Evolutionary conservation across 129 eudicot genomes (phyloP).

Genomic region (Silybum marianum): DNA sequence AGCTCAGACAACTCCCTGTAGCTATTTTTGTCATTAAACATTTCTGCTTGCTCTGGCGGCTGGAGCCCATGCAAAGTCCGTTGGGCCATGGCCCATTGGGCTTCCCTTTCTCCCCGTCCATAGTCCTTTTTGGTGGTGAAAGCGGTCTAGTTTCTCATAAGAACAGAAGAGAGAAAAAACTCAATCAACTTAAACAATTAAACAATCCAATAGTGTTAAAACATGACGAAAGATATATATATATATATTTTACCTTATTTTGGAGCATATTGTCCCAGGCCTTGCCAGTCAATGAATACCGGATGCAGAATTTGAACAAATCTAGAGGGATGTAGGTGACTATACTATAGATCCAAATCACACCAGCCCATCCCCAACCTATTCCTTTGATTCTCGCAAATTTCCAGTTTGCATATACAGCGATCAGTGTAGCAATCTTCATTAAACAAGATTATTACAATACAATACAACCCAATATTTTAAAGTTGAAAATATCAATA

Average conservation of each 20-base stretch:
- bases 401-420: conserved; percentile 85
- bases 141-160: conserved; percentile 51
- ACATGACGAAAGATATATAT: background rate
- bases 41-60: conserved; percentile 41
- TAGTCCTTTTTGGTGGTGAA: conserved; percentile 74
- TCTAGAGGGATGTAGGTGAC: conserved; percentile 71
- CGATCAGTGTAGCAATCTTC: conserved; percentile 80
- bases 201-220: background rate
- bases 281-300: conserved; percentile 60
- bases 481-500: conserved; percentile 4
- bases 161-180: conserved; percentile 17
- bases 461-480: conserved; percentile 2
- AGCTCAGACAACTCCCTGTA: conserved; percentile 74
- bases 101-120: conserved; percentile 83
- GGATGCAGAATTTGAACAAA: conserved; percentile 60
- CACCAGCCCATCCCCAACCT: conserved; percentile 98
- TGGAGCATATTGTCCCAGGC: conserved; percentile 75
- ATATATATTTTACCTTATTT: conserved; percentile 47
- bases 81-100: conserved; percentile 82
- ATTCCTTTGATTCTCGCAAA: conserved; percentile 74
- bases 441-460: conserved; percentile 6
- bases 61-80: conserved; percentile 81
- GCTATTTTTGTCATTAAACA: conserved; percentile 46
- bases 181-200: conserved; percentile 13
- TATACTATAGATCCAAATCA: conserved; percentile 76